phyloP scores from a whole-genome alignment of 1,139 yeast genomes.

The Pichia inconspicua region DNA sequence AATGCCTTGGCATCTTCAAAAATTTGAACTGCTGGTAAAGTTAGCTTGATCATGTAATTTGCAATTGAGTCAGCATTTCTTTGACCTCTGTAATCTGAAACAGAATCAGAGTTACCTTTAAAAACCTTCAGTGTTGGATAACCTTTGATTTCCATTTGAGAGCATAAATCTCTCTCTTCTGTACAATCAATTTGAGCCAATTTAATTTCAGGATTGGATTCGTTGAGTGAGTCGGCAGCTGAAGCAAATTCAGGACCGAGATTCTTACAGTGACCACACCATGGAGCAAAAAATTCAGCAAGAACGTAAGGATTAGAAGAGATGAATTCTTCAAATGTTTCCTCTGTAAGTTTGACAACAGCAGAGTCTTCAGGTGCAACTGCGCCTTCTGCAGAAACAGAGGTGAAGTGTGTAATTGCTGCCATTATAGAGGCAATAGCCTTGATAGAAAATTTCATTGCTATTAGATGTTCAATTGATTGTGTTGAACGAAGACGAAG shows the following conservation, averaged over 20 bases:
- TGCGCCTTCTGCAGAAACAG: constrained; percentile 44
- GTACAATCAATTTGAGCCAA: constrained; percentile 93
- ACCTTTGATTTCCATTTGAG: constrained; percentile 68
- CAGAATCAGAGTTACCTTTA: constrained; percentile 47
- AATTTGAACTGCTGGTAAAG: constrained; percentile 68
- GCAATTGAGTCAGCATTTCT: constrained; percentile 75
- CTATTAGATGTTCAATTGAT: not conserved
- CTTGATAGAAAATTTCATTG: constrained; percentile 22
- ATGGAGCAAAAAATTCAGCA: constrained; percentile 96
- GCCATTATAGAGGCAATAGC: constrained; percentile 25
- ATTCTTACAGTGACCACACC: constrained; percentile 98
- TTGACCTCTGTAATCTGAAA: constrained; percentile 70
- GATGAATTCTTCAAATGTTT: constrained; percentile 58
- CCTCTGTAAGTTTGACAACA: constrained; percentile 68
- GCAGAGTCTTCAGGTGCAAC: constrained; percentile 77
- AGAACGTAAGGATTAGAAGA: constrained; percentile 70
- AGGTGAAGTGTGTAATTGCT: constrained; percentile 15
- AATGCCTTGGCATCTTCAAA: constrained; percentile 44
- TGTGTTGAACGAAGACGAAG: not conserved
- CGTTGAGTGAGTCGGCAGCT: constrained; percentile 73
- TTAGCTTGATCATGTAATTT: constrained; percentile 71
- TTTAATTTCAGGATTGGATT: constrained; percentile 55
- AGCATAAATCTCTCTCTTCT: constrained; percentile 74
- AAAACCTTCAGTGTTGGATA: constrained; percentile 88
- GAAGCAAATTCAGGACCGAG: constrained; percentile 83